Percentiles rank a stretch among this genome's conserved stretches.
These are phyloP conservation scores for Lecanicillium sp. DNA, from an alignment of 2,329 filamentous ascomycete species.

Conservation along the genomic window DNA sequence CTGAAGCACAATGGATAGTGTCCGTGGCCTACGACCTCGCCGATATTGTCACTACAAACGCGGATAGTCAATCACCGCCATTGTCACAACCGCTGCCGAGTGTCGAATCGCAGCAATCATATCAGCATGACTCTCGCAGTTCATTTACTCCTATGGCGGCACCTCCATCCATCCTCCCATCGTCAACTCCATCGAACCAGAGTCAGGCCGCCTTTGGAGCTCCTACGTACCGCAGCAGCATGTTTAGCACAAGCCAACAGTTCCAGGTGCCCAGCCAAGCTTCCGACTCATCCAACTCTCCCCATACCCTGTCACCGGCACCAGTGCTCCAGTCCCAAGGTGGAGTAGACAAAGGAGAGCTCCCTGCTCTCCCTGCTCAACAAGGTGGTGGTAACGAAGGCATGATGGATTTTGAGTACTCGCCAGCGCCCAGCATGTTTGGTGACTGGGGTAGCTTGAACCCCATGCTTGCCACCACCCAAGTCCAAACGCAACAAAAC, in stretches of 20 bases:
- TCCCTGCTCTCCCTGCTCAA: constrained; percentile 22
- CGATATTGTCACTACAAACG: constrained; percentile 33
- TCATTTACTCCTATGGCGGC: constrained; percentile 24
- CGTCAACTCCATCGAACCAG: constrained; percentile 15
- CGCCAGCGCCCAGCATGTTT: constrained; percentile 28
- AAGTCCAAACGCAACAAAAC: constrained; percentile 16
- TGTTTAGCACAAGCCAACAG: constrained; percentile 24
- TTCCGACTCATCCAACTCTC: constrained; percentile 25
- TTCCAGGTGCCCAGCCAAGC: constrained; percentile 22
- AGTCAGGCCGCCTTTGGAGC: constrained; percentile 16
- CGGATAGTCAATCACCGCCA: constrained; percentile 22
- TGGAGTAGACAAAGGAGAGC: constrained; percentile 27
- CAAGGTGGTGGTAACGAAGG: constrained; percentile 17
- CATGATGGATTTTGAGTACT: constrained; percentile 37
- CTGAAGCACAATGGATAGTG: constrained; percentile 50
- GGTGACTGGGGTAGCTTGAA: constrained; percentile 35
- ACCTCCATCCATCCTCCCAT: constrained; percentile 18
- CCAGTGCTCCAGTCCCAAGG: constrained; percentile 17
- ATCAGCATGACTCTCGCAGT: constrained; percentile 19
- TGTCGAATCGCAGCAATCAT: constrained; percentile 13
- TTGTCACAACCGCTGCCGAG: constrained; percentile 20
- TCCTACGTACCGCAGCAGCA: constrained; percentile 20
- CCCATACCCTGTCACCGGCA: constrained; percentile 17
- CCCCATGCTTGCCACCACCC: constrained; percentile 19
- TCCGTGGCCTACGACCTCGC: constrained; percentile 51